phyloP scores from a whole-genome alignment of 208 protist species.

The Lotmaria passim region DNA sequence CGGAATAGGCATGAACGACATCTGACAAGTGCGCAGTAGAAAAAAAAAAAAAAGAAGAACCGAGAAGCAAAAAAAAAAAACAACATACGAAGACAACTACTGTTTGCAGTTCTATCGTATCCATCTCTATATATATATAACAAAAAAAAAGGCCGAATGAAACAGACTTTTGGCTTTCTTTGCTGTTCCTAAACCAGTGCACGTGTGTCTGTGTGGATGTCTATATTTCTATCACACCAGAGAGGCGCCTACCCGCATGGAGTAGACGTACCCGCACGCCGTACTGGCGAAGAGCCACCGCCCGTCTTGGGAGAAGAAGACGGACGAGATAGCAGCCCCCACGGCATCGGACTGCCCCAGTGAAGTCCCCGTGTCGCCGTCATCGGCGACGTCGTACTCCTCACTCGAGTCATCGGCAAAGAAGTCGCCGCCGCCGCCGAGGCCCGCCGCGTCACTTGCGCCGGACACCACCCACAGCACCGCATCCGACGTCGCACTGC shows the following conservation, averaged over 20 bases:
- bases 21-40: no score
- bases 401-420: slow-evolving; percentile 7
- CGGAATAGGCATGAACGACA: no score
- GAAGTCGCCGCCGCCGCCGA: slow-evolving; percentile 1
- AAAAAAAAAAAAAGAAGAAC: no score
- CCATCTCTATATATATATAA: no score
- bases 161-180: no score
- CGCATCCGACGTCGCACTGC: slow-evolving; percentile 23
- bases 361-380: slow-evolving; percentile 11
- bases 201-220: slow-evolving; percentile 4
- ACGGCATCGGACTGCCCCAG: slow-evolving; percentile 22
- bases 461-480: slow-evolving; percentile 13
- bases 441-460: slow-evolving; percentile 1
- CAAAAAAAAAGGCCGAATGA: no score
- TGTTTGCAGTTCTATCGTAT: no score
- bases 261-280: slow-evolving; percentile 50
- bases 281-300: slow-evolving; percentile 65
- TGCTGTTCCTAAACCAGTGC: no score
- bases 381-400: slow-evolving; percentile 9
- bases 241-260: slow-evolving; percentile 43
- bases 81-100: no score
- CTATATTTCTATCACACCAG: background rate
- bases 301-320: slow-evolving; percentile 66
- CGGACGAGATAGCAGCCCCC: slow-evolving; percentile 41
- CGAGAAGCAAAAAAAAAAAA: no score